Percentiles rank a stretch among this genome's conserved stretches.
phyloP scores from a whole-genome alignment of 225 moss, liverwort and hornwort genomes.

The Ulota crispa region DNA sequence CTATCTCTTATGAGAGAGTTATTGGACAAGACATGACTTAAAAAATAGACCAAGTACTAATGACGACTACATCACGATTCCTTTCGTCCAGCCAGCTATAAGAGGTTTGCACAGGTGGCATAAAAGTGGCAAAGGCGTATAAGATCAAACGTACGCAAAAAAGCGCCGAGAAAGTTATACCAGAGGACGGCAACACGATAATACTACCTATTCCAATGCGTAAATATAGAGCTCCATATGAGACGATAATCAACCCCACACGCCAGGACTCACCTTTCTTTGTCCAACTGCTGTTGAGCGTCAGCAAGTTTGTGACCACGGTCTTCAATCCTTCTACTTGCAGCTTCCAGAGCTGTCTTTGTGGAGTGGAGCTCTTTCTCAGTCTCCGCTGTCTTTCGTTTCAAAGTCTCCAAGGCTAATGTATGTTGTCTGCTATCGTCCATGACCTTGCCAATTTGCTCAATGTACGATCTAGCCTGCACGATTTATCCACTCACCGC shows the following conservation, averaged over 20 bases:
- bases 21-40: not conserved
- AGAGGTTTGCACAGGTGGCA: not conserved
- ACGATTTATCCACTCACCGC: slow-evolving; percentile 15
- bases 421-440: slow-evolving; percentile 78
- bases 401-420: slow-evolving; percentile 67
- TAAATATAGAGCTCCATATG: not conserved
- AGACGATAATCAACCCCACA: not conserved
- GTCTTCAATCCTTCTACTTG: slow-evolving; percentile 73
- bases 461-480: slow-evolving; percentile 75
- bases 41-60: not conserved
- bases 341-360: slow-evolving; percentile 69
- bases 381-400: slow-evolving; percentile 73
- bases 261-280: slow-evolving; percentile 63
- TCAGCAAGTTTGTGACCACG: slow-evolving; percentile 78
- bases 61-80: slow-evolving; percentile 10
- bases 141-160: not conserved
- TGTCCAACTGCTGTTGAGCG: slow-evolving; percentile 80
- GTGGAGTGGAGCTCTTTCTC: slow-evolving; percentile 81
- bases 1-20: not conserved
- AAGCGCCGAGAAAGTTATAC: not conserved
- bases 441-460: slow-evolving; percentile 77
- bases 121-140: not conserved
- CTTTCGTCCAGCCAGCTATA: not conserved
- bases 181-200: not conserved
- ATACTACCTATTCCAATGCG: not conserved